Conservation (phyloP, 129 eudicot genomes). For the Artemisia annua region DNA sequence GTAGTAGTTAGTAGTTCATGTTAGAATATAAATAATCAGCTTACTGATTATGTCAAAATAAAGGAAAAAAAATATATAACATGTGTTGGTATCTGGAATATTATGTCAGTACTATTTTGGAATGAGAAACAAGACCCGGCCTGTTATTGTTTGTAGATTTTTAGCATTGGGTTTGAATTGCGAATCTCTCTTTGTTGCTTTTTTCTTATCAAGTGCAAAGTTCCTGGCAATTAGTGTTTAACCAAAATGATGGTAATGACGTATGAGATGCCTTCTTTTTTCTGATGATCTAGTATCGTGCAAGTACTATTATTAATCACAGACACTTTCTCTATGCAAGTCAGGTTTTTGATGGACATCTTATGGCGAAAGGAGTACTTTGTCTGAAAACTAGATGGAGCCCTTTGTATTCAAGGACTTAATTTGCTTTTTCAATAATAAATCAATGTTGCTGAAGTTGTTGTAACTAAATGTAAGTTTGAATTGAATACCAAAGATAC, state of each 20-base stretch:
- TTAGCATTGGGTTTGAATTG: constrained; percentile 17
- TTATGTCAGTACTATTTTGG: neutral
- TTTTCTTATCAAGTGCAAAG: constrained; percentile 5
- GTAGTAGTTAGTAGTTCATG: constrained; percentile 6
- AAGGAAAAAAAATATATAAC: neutral
- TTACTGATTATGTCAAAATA: neutral
- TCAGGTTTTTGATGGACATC: too few species aligned
- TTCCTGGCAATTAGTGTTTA: neutral
- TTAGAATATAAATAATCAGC: constrained; percentile 12
- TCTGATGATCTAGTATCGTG: neutral
- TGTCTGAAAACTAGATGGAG: too few species aligned
- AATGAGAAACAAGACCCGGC: constrained; percentile 9
- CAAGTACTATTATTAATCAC: neutral
- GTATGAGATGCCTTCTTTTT: neutral
- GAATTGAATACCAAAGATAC: too few species aligned
- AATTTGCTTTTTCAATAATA: too few species aligned
- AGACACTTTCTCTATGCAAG: neutral
- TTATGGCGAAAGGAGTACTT: too few species aligned
- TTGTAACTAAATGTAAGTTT: too few species aligned
- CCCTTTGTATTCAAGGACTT: too few species aligned
- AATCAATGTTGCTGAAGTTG: too few species aligned
- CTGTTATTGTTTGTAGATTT: constrained; percentile 2
- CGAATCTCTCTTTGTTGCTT: constrained; percentile 2
- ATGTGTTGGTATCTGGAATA: constrained; percentile 10
- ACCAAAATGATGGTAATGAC: neutral